A percentile compares a stretch with the other conserved stretches of the same genome.
Evolutionary conservation across 495 filamentous ascomycete genomes (phyloP).

Genomic region (Parachaetomium inaequale): DNA sequence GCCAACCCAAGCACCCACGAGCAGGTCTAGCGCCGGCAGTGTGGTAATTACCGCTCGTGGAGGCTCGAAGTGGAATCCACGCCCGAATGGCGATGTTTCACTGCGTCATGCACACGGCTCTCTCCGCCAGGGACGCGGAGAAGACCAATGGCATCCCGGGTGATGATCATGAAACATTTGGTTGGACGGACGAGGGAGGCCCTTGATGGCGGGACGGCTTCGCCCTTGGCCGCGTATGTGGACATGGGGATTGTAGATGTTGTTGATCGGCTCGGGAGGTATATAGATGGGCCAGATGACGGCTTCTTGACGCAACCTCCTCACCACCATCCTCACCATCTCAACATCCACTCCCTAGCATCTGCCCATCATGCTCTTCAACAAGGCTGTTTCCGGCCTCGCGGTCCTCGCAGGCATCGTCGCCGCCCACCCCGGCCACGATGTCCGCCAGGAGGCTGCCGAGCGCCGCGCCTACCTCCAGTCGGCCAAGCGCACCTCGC

Average conservation of each 20-base stretch:
- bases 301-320: not conserved
- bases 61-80: not conserved
- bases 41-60: not conserved
- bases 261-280: not conserved
- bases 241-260: not conserved
- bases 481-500: constrained; percentile 17
- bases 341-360: not conserved
- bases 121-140: not conserved
- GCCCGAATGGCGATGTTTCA: not conserved
- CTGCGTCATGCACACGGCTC: not conserved
- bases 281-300: not conserved
- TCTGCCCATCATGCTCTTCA: constrained; percentile 17
- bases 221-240: not conserved
- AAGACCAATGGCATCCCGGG: not conserved
- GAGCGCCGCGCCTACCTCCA: constrained; percentile 19
- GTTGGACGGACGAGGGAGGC: not conserved
- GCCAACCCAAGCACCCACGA: not conserved
- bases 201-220: not conserved
- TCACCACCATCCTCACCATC: not conserved
- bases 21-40: not conserved
- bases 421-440: constrained; percentile 21
- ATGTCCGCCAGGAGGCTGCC: constrained; percentile 16
- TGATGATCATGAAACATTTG: not conserved
- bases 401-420: constrained; percentile 14
- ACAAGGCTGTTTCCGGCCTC: constrained; percentile 18